These are phyloP conservation scores for Microdochium nivale DNA, from an alignment of 2,329 filamentous ascomycete genomes.

Conservation along the genomic window DNA sequence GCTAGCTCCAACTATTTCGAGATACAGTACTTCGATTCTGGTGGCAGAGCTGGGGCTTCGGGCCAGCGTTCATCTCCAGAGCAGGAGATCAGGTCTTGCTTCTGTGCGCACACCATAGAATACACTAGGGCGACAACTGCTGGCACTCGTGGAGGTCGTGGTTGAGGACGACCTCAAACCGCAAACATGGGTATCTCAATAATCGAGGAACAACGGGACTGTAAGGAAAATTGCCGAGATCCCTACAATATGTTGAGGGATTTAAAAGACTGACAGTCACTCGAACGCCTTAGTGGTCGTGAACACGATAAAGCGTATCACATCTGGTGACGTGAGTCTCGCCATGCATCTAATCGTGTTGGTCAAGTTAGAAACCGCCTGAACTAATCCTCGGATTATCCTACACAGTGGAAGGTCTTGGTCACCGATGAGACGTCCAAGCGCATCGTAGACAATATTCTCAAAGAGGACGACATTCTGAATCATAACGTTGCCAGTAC, in stretches of 20 bases:
- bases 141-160: not conserved
- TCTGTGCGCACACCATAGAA: too few relatives aligned
- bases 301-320: conserved; percentile 67
- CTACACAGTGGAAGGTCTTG: conserved; percentile 83
- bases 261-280: not conserved
- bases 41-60: not conserved
- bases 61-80: not conserved
- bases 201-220: conserved; percentile 74
- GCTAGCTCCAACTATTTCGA: conserved; percentile 1
- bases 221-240: conserved; percentile 40
- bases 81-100: too few relatives aligned
- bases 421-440: conserved; percentile 78
- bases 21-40: not conserved
- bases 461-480: conserved; percentile 94
- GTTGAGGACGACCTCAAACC: conserved; percentile 8
- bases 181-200: conserved; percentile 74
- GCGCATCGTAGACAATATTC: conserved; percentile 81
- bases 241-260: too few relatives aligned
- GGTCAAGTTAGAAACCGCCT: not conserved
- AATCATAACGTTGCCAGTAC: conserved; percentile 93
- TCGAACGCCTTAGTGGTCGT: conserved; percentile 50
- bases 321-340: conserved; percentile 64
- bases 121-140: not conserved
- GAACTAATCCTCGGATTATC: conserved; percentile 4
- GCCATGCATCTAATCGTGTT: conserved; percentile 6